Conservation (phyloP, 176 grass and related monocot genomes). For the Carex scoparia region DNA sequence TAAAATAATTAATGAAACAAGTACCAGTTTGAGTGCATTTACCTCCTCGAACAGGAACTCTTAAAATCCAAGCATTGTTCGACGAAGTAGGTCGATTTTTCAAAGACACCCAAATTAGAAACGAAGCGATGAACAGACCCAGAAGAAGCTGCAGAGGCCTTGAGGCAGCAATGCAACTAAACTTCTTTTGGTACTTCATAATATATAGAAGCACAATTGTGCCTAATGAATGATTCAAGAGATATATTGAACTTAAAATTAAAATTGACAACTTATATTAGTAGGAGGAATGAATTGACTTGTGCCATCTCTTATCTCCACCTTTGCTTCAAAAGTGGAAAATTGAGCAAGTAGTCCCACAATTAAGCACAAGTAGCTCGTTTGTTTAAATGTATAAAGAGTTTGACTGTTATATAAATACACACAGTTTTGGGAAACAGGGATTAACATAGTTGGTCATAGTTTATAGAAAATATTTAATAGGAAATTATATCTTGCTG, state of each 20-base stretch:
- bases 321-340: not conserved
- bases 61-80: not conserved
- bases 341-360: no score
- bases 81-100: not conserved
- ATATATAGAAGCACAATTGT: not conserved
- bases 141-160: constrained; percentile 1
- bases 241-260: not conserved
- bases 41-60: not conserved
- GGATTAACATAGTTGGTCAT: no score
- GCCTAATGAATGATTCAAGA: not conserved
- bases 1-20: not conserved
- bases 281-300: not conserved
- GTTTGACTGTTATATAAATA: not conserved
- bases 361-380: not conserved
- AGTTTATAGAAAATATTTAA: no score
- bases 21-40: not conserved
- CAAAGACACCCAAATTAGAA: not conserved
- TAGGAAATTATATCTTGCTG: no score
- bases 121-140: not conserved
- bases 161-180: not conserved
- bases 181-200: constrained; percentile 5
- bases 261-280: not conserved
- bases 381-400: not conserved
- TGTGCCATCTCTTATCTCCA: not conserved
- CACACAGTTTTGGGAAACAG: no score